Evolutionary conservation across 371 early-diverging fungal species (phyloP), one percentile per base, ranked within the genome.

Genomic region (Coemansia sp.): DNA sequence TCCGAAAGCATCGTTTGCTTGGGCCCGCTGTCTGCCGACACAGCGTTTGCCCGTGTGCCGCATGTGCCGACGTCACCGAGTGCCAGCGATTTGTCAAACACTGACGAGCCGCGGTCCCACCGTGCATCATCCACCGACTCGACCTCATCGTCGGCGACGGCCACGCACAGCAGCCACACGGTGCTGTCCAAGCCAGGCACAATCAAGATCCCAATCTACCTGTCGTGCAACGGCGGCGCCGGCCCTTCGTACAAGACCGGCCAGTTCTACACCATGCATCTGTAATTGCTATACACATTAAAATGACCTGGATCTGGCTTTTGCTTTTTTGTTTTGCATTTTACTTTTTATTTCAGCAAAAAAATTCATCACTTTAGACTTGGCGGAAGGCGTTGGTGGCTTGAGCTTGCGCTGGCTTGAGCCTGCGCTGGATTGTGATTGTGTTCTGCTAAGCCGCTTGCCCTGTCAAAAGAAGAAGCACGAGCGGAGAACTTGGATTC

Each of bases 221-320:
- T 76, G 44, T 65, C 77, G 41, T 61, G 77, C 55, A 73, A 67
- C 48, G 63, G 73, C 28, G 77, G 77, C 24, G 58, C 73, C 23
- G 77, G 77, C 4, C 77, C 77, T 8, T 73, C 73, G 11, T 76
- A 52, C 69, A 76, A 76, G 56, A 76, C 77, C 3, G 77, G 77
- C 46, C 77, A 76, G 69, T 73, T 73, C 44, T 76, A 68, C 62
- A 62, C 73, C 13, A 29, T 76, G 61, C 76, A 72, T 55, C 17
- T 61, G 54, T 75, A 68, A 57, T 44, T 21, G 13, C 23, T n/a
- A 24, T 44, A 55, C 29, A 13, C 55, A n/a, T 44, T 44, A 5
- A 44, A 24, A 55, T 15, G 21, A 52, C n/a, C 21, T 52, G 46
- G 46, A 44, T 13, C 53, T 23, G 53, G 23, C 53, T 52, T 17